Conservation (phyloP, 2,329 filamentous ascomycete genomes). For the Sarocladium kiliense region DNA sequence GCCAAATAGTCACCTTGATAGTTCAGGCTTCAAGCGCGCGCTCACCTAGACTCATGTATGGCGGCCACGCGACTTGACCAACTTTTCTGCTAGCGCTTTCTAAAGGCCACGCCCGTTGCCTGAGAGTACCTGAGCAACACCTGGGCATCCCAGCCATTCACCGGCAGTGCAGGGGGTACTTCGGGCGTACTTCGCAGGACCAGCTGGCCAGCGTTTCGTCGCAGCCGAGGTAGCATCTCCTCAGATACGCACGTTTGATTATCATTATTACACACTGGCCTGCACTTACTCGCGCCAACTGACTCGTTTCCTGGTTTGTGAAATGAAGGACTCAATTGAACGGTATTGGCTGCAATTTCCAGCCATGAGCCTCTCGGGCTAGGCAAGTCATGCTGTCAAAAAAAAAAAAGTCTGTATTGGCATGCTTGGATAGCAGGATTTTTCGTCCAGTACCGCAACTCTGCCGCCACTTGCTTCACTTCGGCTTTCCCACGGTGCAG, state of each 20-base stretch:
- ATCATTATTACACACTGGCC: not conserved
- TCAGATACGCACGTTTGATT: not conserved
- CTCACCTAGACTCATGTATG: not conserved
- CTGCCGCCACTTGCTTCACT: not conserved
- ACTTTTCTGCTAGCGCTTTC: not conserved
- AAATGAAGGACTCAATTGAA: not conserved
- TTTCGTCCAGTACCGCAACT: not conserved
- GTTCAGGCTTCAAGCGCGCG: not conserved
- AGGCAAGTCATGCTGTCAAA: not conserved
- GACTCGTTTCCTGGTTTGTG: not conserved
- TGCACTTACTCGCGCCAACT: not conserved
- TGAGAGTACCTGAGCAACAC: not conserved
- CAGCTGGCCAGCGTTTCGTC: not conserved
- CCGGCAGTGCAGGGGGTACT: constrained; percentile 6
- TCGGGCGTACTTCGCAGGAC: constrained; percentile 6
- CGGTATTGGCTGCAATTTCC: not conserved
- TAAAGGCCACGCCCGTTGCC: not conserved
- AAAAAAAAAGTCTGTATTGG: not conserved
- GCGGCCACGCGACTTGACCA: not conserved
- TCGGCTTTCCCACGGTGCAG: not conserved
- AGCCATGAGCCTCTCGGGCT: not conserved
- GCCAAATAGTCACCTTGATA: not conserved
- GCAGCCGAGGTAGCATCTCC: constrained; percentile 1
- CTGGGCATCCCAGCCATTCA: not conserved
- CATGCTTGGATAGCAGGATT: not conserved